Evolutionary conservation across 2,329 filamentous ascomycete genomes (phyloP), one percentile per base, ranked within the genome.

Genomic region (Talaromyces sp.): DNA sequence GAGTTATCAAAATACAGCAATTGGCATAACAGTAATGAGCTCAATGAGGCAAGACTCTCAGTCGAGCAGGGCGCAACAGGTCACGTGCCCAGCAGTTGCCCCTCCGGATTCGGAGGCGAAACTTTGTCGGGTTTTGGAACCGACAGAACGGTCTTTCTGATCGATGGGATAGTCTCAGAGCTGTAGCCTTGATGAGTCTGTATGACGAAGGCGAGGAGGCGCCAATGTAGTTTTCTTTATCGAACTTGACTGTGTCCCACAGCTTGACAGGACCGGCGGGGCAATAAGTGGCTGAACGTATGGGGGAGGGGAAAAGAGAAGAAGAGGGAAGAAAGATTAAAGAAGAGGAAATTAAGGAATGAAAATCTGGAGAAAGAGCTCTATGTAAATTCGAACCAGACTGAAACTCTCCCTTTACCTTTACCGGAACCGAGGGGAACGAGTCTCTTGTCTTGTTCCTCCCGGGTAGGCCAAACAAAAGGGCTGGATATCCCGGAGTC

Each of bases 81-180:
- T 60, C 62, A 63, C 62, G 62, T 63, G 62, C 48, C n/a, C 16
- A 16, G 28, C 37, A 46, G 14, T 40, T 57, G 60, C 60, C 60
- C 50, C 60, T 62, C 62, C 62, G 62, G 48, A 31, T 18, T 60
- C 62, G 62, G 62, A 63, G 62, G 54, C 44, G 50, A 60, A 58
- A 50, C 37, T 35, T 52, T 52, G 31, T 21, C 50, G 3, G n/a
- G 21, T 37, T 54, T 23, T 18, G 48, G n/a, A 35, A 54, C 46
- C 25, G 25, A 50, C 46, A 31, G 31, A 28, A 28, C 31, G 25
- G 3, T 50, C 14, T 31, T 50, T 54, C 31, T 23, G 50, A 37
- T 35, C 50, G 31, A 54, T 23, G 18, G 11, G 5, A 18, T 14
- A 33, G 16, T 12, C 18, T 25, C 44, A n/a, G 44, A 28, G 23